Conservation (phyloP, 371 early-diverging fungal species). For the Apophysomyces sp. region DNA sequence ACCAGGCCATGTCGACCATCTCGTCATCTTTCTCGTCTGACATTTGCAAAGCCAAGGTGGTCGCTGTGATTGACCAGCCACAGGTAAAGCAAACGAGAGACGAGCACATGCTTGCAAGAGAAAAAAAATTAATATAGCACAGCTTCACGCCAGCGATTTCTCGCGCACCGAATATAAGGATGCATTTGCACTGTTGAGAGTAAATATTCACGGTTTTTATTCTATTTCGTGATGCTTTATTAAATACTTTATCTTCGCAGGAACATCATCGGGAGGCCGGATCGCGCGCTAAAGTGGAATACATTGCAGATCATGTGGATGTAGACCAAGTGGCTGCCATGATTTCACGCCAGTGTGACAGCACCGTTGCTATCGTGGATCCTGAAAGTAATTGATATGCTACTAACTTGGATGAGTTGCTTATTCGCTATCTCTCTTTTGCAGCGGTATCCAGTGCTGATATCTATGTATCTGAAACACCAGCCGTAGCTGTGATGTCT, state of each 20-base stretch:
- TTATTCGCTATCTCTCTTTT: background rate
- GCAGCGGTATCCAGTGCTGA: slow-evolving; percentile 23
- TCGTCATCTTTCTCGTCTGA: slow-evolving; percentile 27
- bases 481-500: slow-evolving; percentile 28
- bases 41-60: slow-evolving; percentile 38
- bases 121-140: background rate
- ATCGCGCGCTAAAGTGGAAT: slow-evolving; percentile 33
- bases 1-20: slow-evolving; percentile 29
- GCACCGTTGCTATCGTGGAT: slow-evolving; percentile 30
- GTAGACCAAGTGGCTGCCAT: slow-evolving; percentile 25
- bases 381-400: slow-evolving; percentile 20
- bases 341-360: slow-evolving; percentile 32
- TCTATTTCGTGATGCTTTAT: background rate
- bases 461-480: slow-evolving; percentile 12
- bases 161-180: slow-evolving; percentile 25
- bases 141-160: slow-evolving; percentile 44
- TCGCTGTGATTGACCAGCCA: slow-evolving; percentile 48
- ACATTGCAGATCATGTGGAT: slow-evolving; percentile 37
- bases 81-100: slow-evolving; percentile 27
- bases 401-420: background rate
- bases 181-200: slow-evolving; percentile 34
- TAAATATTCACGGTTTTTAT: slow-evolving; percentile 10
- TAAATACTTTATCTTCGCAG: background rate
- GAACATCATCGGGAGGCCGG: slow-evolving; percentile 17
- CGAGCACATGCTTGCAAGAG: background rate